Conservation (phyloP, 208 protist genomes). For the Wallacemonas rigidus region DNA sequence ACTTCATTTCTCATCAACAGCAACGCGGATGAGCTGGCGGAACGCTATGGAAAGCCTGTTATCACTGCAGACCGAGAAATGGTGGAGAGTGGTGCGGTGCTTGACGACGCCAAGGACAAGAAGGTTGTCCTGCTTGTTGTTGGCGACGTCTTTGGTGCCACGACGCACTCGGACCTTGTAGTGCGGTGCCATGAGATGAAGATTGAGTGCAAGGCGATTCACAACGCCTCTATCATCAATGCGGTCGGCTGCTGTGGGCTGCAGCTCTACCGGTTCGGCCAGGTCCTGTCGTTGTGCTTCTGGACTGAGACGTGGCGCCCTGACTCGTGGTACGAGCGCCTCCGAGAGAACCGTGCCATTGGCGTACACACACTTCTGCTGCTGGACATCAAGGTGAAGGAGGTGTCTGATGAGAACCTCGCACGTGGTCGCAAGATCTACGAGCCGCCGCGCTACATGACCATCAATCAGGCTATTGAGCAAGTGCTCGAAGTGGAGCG, state of each 20-base stretch:
- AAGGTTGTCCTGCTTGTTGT: conserved; percentile 98
- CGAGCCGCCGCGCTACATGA: conserved; percentile 99
- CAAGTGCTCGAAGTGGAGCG: conserved; percentile 96
- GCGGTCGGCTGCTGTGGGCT: conserved; percentile 98
- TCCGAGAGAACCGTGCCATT: conserved; percentile 85
- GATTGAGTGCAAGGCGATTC: conserved; percentile 93
- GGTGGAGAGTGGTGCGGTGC: conserved; percentile 94
- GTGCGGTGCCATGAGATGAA: conserved; percentile 91
- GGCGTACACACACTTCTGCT: conserved; percentile 98
- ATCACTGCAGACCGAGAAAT: conserved; percentile 95
- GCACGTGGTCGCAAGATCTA: conserved; percentile 95
- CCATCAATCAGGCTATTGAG: conserved; percentile 94
- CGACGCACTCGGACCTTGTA: conserved; percentile 99
- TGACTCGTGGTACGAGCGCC: conserved; percentile 97
- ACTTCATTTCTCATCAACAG: conserved; percentile 97
- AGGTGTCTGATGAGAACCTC: conserved; percentile 96
- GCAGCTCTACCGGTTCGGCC: conserved; percentile 99
- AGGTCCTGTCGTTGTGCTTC: conserved; percentile 97
- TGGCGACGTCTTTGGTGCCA: conserved; percentile 99
- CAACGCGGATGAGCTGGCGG: conserved; percentile 75
- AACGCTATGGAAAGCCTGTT: conserved; percentile 90
- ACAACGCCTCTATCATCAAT: conserved; percentile 99
- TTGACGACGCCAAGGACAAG: conserved; percentile 84
- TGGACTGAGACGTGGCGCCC: conserved; percentile 98
- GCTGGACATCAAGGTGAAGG: conserved; percentile 99